Evolutionary conservation across 202 grass and related monocot genomes (phyloP), one percentile per base, ranked within the genome.

Genomic region (Panicum virgatum): DNA sequence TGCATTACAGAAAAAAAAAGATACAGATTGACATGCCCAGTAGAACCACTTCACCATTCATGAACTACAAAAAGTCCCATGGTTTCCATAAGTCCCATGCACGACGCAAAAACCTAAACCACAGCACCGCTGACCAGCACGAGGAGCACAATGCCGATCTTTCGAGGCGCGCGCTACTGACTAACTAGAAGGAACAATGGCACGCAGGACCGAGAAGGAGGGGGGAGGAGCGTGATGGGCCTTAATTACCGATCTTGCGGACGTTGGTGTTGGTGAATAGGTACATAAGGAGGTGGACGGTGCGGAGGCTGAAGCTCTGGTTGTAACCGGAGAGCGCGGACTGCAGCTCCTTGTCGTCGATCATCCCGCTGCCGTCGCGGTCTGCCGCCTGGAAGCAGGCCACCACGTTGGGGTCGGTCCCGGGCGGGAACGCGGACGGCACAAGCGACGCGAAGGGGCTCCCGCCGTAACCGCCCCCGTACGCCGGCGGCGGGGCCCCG

Each of bases 311-410:
- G 82, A 99, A 99, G 80, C 77, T 89, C 85, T 99, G 85, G 77
- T 73, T 94, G 77, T 90, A 98, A 1, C 91, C 82, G 2, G 92
- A 99, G 46, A 99, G 70, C 76, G 87, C 96, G 36, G 90, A 74
- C 80, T 99, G 96, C 42, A 99, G 91, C 69, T 98, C 96, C 92
- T 86, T 99, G 73, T 99, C 96, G 43, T 99, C 96, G 81, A 99
- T 99, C 68, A 87, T 80, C 15, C 96, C 96, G 79, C 96, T 98
- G 4, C 90, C 83, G 70, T 98, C 96, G 58, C 90, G 83, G 72
- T 98, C 96, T 3, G 92, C 92, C 3, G 96, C 89, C 82, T 90
- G 88, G 83, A 98, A 98, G 90, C 89, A 95, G 4, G 96, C 90
- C 19, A 95, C 86, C 20, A 98, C 80, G 88, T 83, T 93, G 7